These are phyloP conservation scores for Diaporthe vaccinii DNA, from an alignment of 2,329 filamentous ascomycete genomes.

Conservation along the genomic window DNA sequence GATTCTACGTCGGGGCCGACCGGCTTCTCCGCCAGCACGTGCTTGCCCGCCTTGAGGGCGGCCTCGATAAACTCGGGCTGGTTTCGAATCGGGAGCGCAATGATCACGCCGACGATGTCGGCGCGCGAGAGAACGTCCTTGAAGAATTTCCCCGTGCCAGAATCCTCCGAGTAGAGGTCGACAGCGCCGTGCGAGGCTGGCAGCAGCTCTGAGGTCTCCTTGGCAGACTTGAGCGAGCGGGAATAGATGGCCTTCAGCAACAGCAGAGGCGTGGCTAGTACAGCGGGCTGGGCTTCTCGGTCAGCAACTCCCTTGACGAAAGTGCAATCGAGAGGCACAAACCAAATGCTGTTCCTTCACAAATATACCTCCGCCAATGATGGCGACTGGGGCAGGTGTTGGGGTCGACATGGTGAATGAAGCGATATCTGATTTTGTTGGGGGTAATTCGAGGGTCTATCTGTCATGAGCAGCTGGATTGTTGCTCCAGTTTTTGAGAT, in stretches of 20 bases:
- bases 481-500: neutral
- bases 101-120: slow-evolving; percentile 67
- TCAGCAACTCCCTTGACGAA: neutral
- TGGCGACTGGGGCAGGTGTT: slow-evolving; percentile 56
- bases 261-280: slow-evolving; percentile 50
- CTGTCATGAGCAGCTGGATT: neutral
- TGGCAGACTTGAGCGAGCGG: slow-evolving; percentile 67
- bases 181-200: slow-evolving; percentile 45
- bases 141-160: slow-evolving; percentile 57
- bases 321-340: slow-evolving; percentile 40
- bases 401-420: slow-evolving; percentile 12
- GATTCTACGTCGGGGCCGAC: slow-evolving; percentile 56
- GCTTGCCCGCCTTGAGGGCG: slow-evolving; percentile 68
- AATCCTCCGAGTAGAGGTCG: slow-evolving; percentile 70
- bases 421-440: neutral
- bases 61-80: slow-evolving; percentile 70
- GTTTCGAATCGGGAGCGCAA: slow-evolving; percentile 70
- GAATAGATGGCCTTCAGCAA: slow-evolving; percentile 74
- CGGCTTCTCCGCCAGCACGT: slow-evolving; percentile 55
- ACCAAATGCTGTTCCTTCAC: slow-evolving; percentile 71
- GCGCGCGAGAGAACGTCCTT: slow-evolving; percentile 62
- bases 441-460: neutral
- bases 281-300: slow-evolving; percentile 34
- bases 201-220: slow-evolving; percentile 50
- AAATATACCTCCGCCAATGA: slow-evolving; percentile 75